phyloP scores from a whole-genome alignment of 108 stramenopile species.

The Conticribra guillardii region DNA sequence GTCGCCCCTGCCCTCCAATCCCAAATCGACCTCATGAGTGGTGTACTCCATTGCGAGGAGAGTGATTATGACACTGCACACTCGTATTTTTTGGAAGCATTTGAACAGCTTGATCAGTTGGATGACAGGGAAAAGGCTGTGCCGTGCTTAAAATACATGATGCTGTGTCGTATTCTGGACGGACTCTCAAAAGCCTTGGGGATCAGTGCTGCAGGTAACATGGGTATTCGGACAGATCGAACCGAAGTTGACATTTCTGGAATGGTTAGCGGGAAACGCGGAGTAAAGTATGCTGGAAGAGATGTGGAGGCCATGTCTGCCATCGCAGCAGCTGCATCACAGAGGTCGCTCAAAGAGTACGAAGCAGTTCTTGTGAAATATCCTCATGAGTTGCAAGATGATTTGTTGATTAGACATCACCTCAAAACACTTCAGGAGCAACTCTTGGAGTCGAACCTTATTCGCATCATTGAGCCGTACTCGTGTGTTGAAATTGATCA shows the following conservation, averaged over 20 bases:
- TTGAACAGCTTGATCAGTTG: slow-evolving; percentile 95
- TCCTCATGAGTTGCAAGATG: slow-evolving; percentile 76
- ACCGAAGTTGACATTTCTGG: slow-evolving; percentile 71
- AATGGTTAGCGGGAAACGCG: slow-evolving; percentile 88
- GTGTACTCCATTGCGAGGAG: slow-evolving; percentile 97
- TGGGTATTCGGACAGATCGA: slow-evolving; percentile 47
- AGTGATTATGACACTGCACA: slow-evolving; percentile 98
- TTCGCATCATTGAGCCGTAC: slow-evolving; percentile 98
- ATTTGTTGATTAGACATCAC: slow-evolving; percentile 95
- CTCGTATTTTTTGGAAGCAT: slow-evolving; percentile 99
- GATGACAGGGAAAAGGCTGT: slow-evolving; percentile 74
- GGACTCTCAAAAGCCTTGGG: slow-evolving; percentile 80
- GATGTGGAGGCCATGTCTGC: slow-evolving; percentile 96
- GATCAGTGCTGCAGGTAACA: slow-evolving; percentile 60
- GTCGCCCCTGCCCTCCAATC: slow-evolving; percentile 95
- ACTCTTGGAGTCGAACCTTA: slow-evolving; percentile 95
- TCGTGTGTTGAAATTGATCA: slow-evolving; percentile 97
- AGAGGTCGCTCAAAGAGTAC: slow-evolving; percentile 88
- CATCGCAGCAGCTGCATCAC: slow-evolving; percentile 91
- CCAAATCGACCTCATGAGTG: slow-evolving; percentile 96
- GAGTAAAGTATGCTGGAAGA: slow-evolving; percentile 93
- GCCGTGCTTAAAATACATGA: slow-evolving; percentile 96
- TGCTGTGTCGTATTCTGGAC: slow-evolving; percentile 94
- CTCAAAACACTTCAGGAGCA: slow-evolving; percentile 95
- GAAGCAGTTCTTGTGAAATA: slow-evolving; percentile 79